These are phyloP conservation scores for Backusella tuberculispora DNA, from an alignment of 192 early-diverging fungal genomes.

Conservation along the genomic window DNA sequence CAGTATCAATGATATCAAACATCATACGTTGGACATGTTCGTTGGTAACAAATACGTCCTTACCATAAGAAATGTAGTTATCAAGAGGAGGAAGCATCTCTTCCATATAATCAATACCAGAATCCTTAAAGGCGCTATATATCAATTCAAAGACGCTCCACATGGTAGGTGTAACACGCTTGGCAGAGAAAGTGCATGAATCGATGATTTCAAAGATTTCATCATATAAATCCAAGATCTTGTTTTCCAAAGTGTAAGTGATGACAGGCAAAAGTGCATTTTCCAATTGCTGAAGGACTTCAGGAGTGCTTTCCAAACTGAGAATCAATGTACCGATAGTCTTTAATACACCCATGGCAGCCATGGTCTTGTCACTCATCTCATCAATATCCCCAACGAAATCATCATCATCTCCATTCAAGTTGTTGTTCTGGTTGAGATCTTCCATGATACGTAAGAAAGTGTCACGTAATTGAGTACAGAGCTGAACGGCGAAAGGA, in stretches of 20 bases:
- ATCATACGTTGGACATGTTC: constrained; percentile 71
- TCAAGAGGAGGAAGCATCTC: constrained; percentile 90
- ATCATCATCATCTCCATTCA: constrained; percentile 46
- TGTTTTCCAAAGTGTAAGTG: constrained; percentile 77
- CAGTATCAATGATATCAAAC: constrained; percentile 85
- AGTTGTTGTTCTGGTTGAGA: constrained; percentile 54
- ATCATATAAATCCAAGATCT: constrained; percentile 80
- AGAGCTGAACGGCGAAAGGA: constrained; percentile 92
- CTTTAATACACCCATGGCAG: constrained; percentile 88
- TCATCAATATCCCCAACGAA: constrained; percentile 59
- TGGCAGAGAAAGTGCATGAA: constrained; percentile 82
- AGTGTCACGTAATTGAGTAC: constrained; percentile 82
- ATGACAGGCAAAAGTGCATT: constrained; percentile 77
- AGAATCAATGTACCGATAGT: constrained; percentile 88
- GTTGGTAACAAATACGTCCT: constrained; percentile 70
- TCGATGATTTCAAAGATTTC: constrained; percentile 91
- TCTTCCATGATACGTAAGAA: constrained; percentile 86
- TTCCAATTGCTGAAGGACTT: constrained; percentile 83
- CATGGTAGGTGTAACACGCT: constrained; percentile 79
- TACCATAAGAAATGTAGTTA: constrained; percentile 90
- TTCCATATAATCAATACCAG: constrained; percentile 85
- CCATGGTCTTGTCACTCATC: constrained; percentile 84
- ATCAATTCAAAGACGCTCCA: constrained; percentile 85
- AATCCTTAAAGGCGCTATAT: constrained; percentile 78
- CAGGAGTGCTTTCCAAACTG: constrained; percentile 81